Evolutionary conservation across 805 yeast genomes (phyloP), one percentile per base, ranked within the genome.

Genomic region (Candida tallmaniae): DNA sequence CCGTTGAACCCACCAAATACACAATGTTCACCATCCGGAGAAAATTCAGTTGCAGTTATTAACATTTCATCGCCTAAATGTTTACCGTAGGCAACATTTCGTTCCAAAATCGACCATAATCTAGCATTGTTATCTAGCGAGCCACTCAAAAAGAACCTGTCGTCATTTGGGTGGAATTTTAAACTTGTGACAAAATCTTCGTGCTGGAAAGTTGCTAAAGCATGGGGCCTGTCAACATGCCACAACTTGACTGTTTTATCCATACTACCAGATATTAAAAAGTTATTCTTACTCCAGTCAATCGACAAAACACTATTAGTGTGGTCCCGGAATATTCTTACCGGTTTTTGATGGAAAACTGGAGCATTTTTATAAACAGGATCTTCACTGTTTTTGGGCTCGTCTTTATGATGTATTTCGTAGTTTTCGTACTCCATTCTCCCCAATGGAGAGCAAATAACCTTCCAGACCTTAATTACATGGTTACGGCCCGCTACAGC

Each of bases 241-340:
- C 97, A 89, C 30, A 89, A 60, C 43, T 76, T 74, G 2, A 79
- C 95, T 0, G 94, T 81, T 42, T 76, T 73, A 58, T 89, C 97
- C 81, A 84, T 83, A 2, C 95, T 83, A 3, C 93, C 80, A 0
- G 93, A 70, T 1, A 87, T 53, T 20, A 90, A 53, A 46, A 89
- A 89, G 52, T 81, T 81, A 58, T 87, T 88, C 47, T 80, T 81
- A 33, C 94, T 82, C 97, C 97, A 89, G 48, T 84, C 85, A 22
- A 89, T 51, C 8, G 83, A 76, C n/a, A 86, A 55, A 11, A 90
- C 70, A 39, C 86, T 83, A 29, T 73, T 74, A 1, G 73, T 56
- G 56, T 90, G 97, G 12, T 84, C 93, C 27, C 54, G 57, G 41
- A 77, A 82, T 10, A 70, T 70, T 20, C 74, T 67, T 11, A 68